Percentiles rank a stretch among this genome's conserved stretches.
Evolutionary conservation across 257 asterid species (phyloP).

Genomic region (Cordia subcordata): DNA sequence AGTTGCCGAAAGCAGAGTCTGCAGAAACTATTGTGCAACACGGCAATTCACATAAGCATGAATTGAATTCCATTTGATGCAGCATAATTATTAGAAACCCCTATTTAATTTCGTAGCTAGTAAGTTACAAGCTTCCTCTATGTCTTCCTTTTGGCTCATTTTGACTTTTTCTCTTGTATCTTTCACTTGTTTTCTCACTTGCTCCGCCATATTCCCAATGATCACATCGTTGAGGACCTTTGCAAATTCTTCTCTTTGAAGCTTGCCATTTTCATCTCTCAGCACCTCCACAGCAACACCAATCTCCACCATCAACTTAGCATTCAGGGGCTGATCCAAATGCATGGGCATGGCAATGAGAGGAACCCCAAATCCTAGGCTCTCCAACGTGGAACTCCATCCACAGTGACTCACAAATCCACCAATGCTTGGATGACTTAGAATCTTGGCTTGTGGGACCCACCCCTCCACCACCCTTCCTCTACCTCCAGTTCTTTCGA

Average conservation of each 20-base stretch:
- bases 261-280: conserved; percentile 14
- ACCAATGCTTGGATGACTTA: conserved; percentile 22
- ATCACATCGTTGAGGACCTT: conserved; percentile 22
- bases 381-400: conserved; percentile 30
- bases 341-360: conserved; percentile 34
- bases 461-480: conserved; percentile 28
- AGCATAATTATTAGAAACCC: too few relatives aligned
- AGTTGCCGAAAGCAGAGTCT: too few relatives aligned
- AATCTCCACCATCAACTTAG: conserved; percentile 24
- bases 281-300: conserved; percentile 23
- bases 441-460: conserved; percentile 30
- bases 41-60: too few relatives aligned
- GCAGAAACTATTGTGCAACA: too few relatives aligned
- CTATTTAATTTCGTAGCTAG: too few relatives aligned
- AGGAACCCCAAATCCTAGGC: conserved; percentile 28
- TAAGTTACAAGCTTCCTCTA: conserved; percentile 15
- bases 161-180: conserved; percentile 9
- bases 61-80: too few relatives aligned
- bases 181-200: conserved; percentile 2
- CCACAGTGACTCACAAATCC: conserved; percentile 36
- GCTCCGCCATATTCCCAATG: conserved; percentile 14
- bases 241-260: conserved; percentile 14
- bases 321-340: conserved; percentile 33
- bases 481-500: conserved; percentile 15
- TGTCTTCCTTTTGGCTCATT: conserved; percentile 12